Percentiles rank a stretch among this genome's conserved stretches.
These are phyloP conservation scores for Fusarium oxysporum DNA, from an alignment of 2,329 filamentous ascomycete genomes.

Conservation along the genomic window DNA sequence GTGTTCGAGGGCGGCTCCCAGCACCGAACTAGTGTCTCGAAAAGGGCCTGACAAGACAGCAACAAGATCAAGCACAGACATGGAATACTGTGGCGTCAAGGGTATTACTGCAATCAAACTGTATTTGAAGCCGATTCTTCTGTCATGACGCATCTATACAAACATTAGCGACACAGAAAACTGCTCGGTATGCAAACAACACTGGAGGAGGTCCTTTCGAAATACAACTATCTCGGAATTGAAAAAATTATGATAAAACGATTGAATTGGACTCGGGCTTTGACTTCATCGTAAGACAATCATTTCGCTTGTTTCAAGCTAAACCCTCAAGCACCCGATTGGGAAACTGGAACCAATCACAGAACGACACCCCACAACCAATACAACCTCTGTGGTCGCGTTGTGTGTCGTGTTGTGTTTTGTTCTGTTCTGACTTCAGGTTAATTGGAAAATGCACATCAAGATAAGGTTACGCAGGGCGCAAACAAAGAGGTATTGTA, in stretches of 20 bases:
- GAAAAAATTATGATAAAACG: background rate
- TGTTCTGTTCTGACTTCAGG: background rate
- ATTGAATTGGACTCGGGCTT: background rate
- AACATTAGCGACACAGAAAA: background rate
- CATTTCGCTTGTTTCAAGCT: constrained; percentile 29
- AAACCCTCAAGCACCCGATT: constrained; percentile 20
- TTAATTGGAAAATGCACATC: background rate
- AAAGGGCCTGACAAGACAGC: background rate
- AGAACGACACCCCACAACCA: background rate
- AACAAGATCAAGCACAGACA: background rate
- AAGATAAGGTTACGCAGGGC: constrained; percentile 19
- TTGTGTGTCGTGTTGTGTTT: background rate
- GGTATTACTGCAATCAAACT: constrained; percentile 3
- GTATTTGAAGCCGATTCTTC: background rate
- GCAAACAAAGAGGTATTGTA: constrained; percentile 44
- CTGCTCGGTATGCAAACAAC: background rate
- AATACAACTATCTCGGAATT: background rate
- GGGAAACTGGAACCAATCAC: constrained; percentile 26
- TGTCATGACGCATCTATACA: background rate
- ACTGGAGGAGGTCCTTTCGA: background rate
- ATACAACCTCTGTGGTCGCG: constrained; percentile 7
- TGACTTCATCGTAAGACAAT: constrained; percentile 1
- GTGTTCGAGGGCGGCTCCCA: background rate
- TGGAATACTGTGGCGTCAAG: constrained; percentile 20
- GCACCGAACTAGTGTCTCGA: background rate